Base-by-base conservation (phyloP, 2,329 filamentous ascomycete species). In the Metarhizium album region DNA sequence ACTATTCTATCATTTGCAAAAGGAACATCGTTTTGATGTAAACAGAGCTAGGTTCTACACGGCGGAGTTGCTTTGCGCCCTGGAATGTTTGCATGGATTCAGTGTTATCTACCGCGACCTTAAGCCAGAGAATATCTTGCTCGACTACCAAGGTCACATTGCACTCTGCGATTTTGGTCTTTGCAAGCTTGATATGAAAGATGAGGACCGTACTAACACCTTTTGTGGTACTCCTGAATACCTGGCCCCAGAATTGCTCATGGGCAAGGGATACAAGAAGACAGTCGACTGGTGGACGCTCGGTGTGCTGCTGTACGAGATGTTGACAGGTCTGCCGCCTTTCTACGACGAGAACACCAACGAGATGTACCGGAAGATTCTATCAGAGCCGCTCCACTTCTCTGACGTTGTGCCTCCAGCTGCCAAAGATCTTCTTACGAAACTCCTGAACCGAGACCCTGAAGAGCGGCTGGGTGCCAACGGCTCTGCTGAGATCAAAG, bases 331-430 rank as follows among this genome's bases (percentile, higher is more conserved):
- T 51, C 76, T 97, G 45, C 93, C 93, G 33, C 93, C 93, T 0
- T 98, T 97, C 72, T 98, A 98, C 70, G 91, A 97, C 62, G 93
- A 98, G 70, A 96, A 96, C 71, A 96, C 90, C 54, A 97, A 97
- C 69, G 91, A 97, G 70, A 97, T 95, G 93, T 97, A 98, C 70
- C 86, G 90, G 67, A 98, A 98, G 79, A 98, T 98, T 63, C 75
- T 97, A 46, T 91, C 90, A 52, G 93, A 97, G 69, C 91, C 93
- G 23, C 76, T 98, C 46, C 90, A 95, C 66, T 97, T 97, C 77
- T 90, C 91, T 16, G 91, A 97, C 59, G 83, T 96, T 31, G 91
- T 97, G 29, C 93, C 93, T 11, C 86, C 88, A 1, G 90, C 91
- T 40, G 93, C 93, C 55, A 90, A 94, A 68, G 91, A 97, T 66